These are phyloP conservation scores for Epichloe festucae DNA, from an alignment of 2,329 filamentous ascomycete species.

Conservation along the genomic window DNA sequence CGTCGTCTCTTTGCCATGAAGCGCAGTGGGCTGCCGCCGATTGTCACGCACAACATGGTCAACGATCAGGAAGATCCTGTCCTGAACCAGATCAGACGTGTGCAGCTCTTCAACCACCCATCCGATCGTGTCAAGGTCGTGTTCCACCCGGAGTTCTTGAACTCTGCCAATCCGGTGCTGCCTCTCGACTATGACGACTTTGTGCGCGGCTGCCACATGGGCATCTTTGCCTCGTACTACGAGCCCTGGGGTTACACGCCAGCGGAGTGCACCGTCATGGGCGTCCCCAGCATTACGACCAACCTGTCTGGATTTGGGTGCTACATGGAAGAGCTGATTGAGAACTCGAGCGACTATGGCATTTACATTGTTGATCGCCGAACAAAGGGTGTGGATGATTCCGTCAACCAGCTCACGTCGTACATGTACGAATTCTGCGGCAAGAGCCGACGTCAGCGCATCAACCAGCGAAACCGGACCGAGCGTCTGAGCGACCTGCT, in stretches of 20 bases:
- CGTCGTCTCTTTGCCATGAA: constrained; percentile 95
- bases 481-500: constrained; percentile 88
- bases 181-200: constrained; percentile 98
- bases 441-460: constrained; percentile 91
- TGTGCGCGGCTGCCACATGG: constrained; percentile 89
- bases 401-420: constrained; percentile 83
- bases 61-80: constrained; percentile 91
- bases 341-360: constrained; percentile 94
- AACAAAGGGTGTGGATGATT: constrained; percentile 91
- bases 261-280: constrained; percentile 97
- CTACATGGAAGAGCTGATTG: constrained; percentile 98
- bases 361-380: constrained; percentile 98
- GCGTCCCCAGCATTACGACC: constrained; percentile 93
- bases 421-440: constrained; percentile 83
- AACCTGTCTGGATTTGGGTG: constrained; percentile 97
- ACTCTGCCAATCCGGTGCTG: constrained; percentile 86
- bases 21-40: constrained; percentile 74
- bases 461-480: constrained; percentile 96
- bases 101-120: constrained; percentile 94
- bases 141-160: constrained; percentile 97
- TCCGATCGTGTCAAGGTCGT: constrained; percentile 92
- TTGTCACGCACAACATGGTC: constrained; percentile 98
- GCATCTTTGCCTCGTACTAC: constrained; percentile 95
- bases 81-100: constrained; percentile 86
- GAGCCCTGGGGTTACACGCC: constrained; percentile 99